phyloP scores from a whole-genome alignment of 257 asterid genomes.

The Solanum microdontum region DNA sequence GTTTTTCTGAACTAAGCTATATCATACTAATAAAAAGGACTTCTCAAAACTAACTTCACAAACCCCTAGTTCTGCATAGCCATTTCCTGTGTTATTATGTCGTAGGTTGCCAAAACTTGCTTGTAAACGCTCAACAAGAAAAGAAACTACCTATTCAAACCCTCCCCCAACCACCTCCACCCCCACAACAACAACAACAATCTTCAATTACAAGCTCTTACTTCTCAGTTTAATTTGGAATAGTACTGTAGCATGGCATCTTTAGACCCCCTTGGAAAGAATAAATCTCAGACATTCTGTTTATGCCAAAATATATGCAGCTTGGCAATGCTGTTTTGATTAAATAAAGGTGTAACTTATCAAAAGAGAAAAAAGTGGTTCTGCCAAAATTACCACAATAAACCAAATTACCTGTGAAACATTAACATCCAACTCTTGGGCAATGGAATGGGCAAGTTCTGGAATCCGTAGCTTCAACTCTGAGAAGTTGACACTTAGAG shows the following conservation, averaged over 20 bases:
- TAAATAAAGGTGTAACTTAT: neutral
- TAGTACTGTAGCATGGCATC: neutral
- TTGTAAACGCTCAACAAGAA: neutral
- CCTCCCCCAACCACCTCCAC: neutral
- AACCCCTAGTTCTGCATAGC: neutral
- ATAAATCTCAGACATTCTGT: neutral
- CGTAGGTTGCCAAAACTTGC: neutral
- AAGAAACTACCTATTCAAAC: neutral
- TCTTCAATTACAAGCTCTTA: neutral
- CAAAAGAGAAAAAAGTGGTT: neutral
- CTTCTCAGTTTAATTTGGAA: neutral
- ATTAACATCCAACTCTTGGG: conserved; percentile 49
- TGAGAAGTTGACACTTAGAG: conserved; percentile 41
- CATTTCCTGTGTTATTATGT: neutral
- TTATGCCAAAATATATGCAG: neutral
- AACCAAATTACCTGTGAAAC: conserved; percentile 60
- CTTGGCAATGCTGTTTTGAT: neutral
- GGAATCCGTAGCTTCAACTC: conserved; percentile 70
- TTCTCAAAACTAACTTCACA: neutral
- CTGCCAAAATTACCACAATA: conserved; percentile 1
- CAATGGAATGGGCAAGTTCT: conserved; percentile 49
- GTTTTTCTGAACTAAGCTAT: neutral
- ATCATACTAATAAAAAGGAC: neutral
- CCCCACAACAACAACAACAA: neutral
- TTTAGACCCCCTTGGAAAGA: neutral